phyloP scores from a whole-genome alignment of 495 filamentous ascomycete species.

The Penicillium roqueforti region DNA sequence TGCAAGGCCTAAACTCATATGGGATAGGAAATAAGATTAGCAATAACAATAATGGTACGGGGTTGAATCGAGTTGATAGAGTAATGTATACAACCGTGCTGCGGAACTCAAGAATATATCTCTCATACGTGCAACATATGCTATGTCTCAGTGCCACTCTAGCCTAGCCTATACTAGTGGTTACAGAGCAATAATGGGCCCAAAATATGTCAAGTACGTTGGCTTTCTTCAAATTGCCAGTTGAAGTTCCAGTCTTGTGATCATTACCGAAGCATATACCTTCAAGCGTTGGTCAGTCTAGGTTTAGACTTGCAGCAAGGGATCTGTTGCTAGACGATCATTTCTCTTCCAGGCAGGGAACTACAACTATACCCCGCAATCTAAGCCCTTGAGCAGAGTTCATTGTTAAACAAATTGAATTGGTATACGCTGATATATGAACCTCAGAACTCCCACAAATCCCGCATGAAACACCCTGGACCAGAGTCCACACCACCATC shows the following conservation, averaged over 20 bases:
- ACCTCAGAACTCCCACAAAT: conserved; percentile 39
- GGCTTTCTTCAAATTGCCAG: background rate
- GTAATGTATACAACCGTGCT: background rate
- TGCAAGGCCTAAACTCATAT: background rate
- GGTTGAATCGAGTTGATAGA: background rate
- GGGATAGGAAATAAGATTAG: background rate
- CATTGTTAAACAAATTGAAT: conserved; percentile 7
- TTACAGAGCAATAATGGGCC: background rate
- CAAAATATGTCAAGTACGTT: background rate
- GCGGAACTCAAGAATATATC: background rate
- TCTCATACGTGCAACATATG: background rate
- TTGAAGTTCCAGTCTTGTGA: background rate
- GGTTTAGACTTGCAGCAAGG: background rate
- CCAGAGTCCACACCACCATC: conserved; percentile 43
- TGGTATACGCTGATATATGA: conserved; percentile 10
- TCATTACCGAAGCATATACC: background rate
- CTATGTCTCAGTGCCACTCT: background rate
- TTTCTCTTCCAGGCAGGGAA: background rate
- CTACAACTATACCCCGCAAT: conserved; percentile 6
- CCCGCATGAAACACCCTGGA: conserved; percentile 36
- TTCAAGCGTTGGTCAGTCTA: background rate
- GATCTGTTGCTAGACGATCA: conserved; percentile 1
- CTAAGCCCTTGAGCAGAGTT: background rate
- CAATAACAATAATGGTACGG: background rate
- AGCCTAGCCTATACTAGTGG: background rate